Evolutionary conservation across 306 rosid species (phyloP).

Genomic region (Heteromeles arbutifolia): DNA sequence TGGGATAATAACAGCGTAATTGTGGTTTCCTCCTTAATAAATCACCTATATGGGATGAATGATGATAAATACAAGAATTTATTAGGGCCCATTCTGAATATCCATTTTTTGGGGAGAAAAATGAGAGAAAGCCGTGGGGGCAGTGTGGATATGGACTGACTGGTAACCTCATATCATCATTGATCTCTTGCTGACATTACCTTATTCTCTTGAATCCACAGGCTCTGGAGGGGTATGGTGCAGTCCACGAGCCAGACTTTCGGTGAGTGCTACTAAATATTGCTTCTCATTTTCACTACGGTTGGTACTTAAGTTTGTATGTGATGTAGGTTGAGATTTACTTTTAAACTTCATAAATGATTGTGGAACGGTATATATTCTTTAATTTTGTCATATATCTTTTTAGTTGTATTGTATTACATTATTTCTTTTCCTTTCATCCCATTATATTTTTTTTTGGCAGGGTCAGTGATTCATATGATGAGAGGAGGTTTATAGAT

Average conservation of each 20-base stretch:
- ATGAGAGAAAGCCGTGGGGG: constrained; percentile 80
- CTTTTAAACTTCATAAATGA: neutral
- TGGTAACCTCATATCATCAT: constrained; percentile 84
- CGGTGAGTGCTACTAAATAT: constrained; percentile 68
- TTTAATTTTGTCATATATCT: constrained; percentile 9
- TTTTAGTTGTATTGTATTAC: constrained; percentile 13
- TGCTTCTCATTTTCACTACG: constrained; percentile 28
- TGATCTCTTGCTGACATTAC: constrained; percentile 97
- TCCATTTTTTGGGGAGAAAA: constrained; percentile 61
- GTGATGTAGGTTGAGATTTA: neutral
- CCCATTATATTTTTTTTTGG: constrained; percentile 46
- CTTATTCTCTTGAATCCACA: constrained; percentile 99
- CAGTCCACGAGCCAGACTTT: constrained; percentile 78
- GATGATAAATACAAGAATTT: constrained; percentile 78
- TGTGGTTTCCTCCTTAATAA: constrained; percentile 99
- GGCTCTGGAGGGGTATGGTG: constrained; percentile 98
- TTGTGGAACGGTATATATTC: neutral
- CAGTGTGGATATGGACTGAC: constrained; percentile 97
- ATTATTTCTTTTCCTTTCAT: constrained; percentile 35
- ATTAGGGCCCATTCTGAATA: constrained; percentile 74
- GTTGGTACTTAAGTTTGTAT: neutral
- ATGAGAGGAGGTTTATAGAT: constrained; percentile 77
- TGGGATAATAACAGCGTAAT: constrained; percentile 99
- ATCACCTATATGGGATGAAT: constrained; percentile 97
- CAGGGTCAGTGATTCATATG: constrained; percentile 78